Conservation (phyloP, 1,284 basidiomycete species). For the Irpex sp. region DNA sequence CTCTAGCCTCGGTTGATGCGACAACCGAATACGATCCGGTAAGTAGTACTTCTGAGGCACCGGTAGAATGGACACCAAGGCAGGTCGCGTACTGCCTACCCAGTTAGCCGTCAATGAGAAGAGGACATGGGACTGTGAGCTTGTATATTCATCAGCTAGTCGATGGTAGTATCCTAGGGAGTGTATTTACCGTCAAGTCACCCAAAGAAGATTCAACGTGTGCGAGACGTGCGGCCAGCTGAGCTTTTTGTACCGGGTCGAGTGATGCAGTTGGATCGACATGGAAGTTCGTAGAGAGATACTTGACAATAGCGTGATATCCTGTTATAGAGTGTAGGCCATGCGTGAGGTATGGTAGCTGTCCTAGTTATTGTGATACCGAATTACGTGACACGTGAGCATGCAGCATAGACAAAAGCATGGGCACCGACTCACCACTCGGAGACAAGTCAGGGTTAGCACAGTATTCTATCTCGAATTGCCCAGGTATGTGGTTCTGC, state of each 20-base stretch:
- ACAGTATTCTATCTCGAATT: slow-evolving; percentile 58
- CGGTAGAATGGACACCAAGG: slow-evolving; percentile 53
- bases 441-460: slow-evolving; percentile 72
- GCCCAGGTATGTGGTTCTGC: slow-evolving; percentile 60
- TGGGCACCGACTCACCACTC: no score
- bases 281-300: slow-evolving; percentile 42
- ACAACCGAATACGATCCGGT: slow-evolving; percentile 55
- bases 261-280: slow-evolving; percentile 45
- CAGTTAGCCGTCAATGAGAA: slow-evolving; percentile 66
- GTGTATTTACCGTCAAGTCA: slow-evolving; percentile 58
- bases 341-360: slow-evolving; percentile 67
- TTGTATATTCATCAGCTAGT: slow-evolving; percentile 8
- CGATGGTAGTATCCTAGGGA: not conserved
- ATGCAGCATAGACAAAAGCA: no score
- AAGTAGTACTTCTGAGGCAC: slow-evolving; percentile 73
- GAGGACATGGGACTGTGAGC: slow-evolving; percentile 46
- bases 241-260: slow-evolving; percentile 41
- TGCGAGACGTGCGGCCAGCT: slow-evolving; percentile 56
- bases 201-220: slow-evolving; percentile 67
- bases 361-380: slow-evolving; percentile 39
- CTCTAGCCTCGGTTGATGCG: slow-evolving; percentile 55
- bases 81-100: slow-evolving; percentile 47
- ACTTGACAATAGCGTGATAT: slow-evolving; percentile 59
- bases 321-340: slow-evolving; percentile 47
- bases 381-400: no score